Evolutionary conservation across 2,329 filamentous ascomycete species (phyloP), one percentile per base, ranked within the genome.

Genomic region (Botrytis galanthina): DNA sequence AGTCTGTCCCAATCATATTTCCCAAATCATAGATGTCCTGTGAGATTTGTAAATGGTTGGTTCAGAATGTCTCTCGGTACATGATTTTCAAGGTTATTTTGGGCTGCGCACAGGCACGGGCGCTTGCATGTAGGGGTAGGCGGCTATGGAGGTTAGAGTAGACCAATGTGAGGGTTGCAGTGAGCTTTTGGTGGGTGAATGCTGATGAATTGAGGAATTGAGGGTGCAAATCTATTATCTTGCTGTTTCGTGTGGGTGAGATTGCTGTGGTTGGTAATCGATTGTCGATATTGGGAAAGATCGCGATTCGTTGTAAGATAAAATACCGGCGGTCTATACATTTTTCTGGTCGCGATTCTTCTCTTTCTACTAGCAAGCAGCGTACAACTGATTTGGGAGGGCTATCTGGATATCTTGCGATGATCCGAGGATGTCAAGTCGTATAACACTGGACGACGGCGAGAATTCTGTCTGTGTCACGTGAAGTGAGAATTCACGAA

Each of bases 41-140:
- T 39, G 18, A 32, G 35, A 69, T 26, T 57, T 22, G 18, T 32
- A 6, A 69, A 57, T 69, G 66, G 22, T 69, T 69, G 66, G 66
- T 9, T 32, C 48, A 44, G 26, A 42, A 57, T 42, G 22, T 9
- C 32, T 35, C 26, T 69, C 66, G 66, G 48, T 69, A 57, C 14
- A 69, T 57, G 9, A 42, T 57, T 14, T 42, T 39, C 35, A 57
- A 29, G 48, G 35, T 69, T 69, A 69, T 57, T 69, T 57, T 57
- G 26, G 37, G n/a, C 9, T 32, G 37, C n/a, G 51, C 37, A 59
- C n/a, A 26, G n/a, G 35, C 48, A 69, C n/a, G 48, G 37, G 66
- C 66, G 66, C 66, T 69, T 69, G 26, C 35, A 69, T 68, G 48
- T 51, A 68, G 48, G 66, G 66, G 66, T 57, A 32, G 48, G 66